phyloP scores from a whole-genome alignment of 225 moss, liverwort and hornwort species.

The Neckera pumila region DNA sequence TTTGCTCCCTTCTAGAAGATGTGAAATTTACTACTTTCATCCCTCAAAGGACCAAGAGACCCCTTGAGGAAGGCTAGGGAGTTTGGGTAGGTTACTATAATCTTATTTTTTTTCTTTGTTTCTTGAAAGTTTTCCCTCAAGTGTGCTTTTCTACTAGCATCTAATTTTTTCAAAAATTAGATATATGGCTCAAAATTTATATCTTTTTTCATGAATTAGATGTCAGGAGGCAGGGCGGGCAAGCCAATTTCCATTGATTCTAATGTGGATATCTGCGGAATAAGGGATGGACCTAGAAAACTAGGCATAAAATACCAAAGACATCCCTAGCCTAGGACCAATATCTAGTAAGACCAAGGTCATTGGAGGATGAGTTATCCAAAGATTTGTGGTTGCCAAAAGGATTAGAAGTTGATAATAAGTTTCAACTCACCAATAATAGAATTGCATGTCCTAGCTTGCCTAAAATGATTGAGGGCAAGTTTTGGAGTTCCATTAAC shows the following conservation, averaged over 20 bases:
- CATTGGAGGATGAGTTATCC: no score
- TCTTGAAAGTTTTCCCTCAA: no score
- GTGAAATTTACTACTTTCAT: background rate
- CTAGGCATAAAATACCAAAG: no score
- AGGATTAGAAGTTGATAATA: no score
- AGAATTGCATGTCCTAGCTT: no score
- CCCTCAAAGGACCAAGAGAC: background rate
- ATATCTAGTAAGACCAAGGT: no score
- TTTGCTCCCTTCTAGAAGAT: background rate
- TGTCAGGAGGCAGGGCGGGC: rapidly evolving
- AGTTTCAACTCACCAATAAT: rapidly evolving
- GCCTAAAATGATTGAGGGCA: no score
- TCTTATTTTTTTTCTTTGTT: background rate
- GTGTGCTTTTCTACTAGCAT: background rate
- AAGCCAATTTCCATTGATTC: no score
- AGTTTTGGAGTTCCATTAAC: background rate
- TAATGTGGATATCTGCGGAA: no score
- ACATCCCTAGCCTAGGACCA: no score
- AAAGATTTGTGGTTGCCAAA: rapidly evolving
- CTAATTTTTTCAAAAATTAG: background rate
- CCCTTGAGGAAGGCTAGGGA: background rate
- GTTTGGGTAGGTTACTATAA: background rate
- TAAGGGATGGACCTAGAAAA: no score
- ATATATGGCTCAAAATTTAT: background rate
- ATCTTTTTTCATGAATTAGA: no score